Percentiles rank a stretch among this genome's conserved stretches.
Evolutionary conservation across 306 rosid genomes (phyloP).

Genomic region (Potentilla sterilis): DNA sequence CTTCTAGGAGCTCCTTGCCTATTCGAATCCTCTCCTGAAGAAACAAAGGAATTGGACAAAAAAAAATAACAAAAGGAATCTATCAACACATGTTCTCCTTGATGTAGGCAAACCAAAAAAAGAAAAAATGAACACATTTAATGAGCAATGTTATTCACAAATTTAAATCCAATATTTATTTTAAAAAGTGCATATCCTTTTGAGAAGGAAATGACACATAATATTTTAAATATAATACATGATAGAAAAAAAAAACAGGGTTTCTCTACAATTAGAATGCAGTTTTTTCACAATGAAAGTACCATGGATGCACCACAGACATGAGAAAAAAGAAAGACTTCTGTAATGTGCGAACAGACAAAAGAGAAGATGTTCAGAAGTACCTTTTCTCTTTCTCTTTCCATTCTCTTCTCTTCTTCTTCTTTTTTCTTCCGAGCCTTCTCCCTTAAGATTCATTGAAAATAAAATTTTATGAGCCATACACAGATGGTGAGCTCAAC

Average conservation of each 20-base stretch:
- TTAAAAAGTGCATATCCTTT: neutral
- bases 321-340: neutral
- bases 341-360: neutral
- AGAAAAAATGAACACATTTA: neutral
- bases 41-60: constrained; percentile 11
- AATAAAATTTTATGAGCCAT: constrained; percentile 1
- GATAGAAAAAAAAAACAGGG: neutral
- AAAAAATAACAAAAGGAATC: constrained; percentile 8
- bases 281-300: neutral
- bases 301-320: neutral
- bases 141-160: neutral
- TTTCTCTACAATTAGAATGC: neutral
- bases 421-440: constrained; percentile 98
- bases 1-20: constrained; percentile 96
- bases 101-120: neutral
- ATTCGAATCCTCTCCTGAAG: constrained; percentile 89
- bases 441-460: constrained; percentile 56
- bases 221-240: neutral
- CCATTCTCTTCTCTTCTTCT: constrained; percentile 83
- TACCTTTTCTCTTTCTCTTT: constrained; percentile 93
- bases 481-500: neutral
- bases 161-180: neutral
- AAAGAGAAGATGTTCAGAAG: constrained; percentile 20
- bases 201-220: neutral
- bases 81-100: constrained; percentile 1